phyloP scores from a whole-genome alignment of 768 basidiomycete genomes.

The Psilocybe tampanensis region DNA sequence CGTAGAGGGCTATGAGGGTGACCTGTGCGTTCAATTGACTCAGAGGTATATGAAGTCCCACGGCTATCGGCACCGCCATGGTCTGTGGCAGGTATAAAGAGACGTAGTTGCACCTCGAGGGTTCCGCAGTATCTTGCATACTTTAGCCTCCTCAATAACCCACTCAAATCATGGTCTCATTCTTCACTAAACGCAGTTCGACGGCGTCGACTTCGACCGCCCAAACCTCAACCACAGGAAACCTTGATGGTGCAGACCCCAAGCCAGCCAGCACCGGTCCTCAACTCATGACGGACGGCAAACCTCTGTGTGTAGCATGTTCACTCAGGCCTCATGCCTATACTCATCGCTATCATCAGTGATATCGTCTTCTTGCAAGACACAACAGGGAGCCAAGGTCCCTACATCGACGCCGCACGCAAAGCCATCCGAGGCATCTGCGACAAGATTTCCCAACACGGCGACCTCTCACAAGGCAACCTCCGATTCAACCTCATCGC shows the following conservation, averaged over 20 bases:
- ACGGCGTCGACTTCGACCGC: not conserved
- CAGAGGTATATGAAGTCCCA: too few relatives aligned
- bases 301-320: constrained; percentile 13
- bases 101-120: not conserved
- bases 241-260: not conserved
- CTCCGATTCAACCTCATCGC: constrained; percentile 51
- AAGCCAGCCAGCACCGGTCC: not conserved
- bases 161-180: not conserved
- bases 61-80: not conserved
- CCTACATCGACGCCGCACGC: constrained; percentile 43
- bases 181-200: not conserved
- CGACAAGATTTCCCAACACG: constrained; percentile 50
- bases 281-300: not conserved
- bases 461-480: constrained; percentile 46
- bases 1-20: too few relatives aligned
- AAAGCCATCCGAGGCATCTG: constrained; percentile 55
- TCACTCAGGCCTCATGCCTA: not conserved
- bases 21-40: too few relatives aligned
- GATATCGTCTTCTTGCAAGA: constrained; percentile 56
- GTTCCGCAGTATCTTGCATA: not conserved
- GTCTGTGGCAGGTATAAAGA: not conserved
- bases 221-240: not conserved
- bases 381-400: constrained; percentile 48
- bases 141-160: not conserved
- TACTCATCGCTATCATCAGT: constrained; percentile 10